Evolutionary conservation across 495 filamentous ascomycete genomes (phyloP), one percentile per base, ranked within the genome.

Genomic region (Aspergillus bridgeri): DNA sequence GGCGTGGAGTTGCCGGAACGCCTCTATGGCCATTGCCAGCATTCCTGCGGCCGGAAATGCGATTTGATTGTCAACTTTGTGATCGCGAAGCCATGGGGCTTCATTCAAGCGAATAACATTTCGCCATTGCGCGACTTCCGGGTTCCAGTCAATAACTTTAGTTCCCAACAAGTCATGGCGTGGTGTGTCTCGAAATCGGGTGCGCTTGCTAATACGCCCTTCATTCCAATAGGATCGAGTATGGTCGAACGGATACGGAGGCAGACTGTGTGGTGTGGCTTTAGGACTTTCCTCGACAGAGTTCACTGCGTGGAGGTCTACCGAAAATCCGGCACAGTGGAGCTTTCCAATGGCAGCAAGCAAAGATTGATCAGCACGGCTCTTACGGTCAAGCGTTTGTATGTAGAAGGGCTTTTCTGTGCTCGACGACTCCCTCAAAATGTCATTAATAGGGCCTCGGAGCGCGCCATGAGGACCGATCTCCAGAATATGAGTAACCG

Each of bases 381-480:
- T 29, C 27, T 60, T 68, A 0, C 76, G 65, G 3, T 62, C 56
- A 6, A 72, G 54, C 1, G 70, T 53, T 0, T 69, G 47, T 0
- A 64, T 29, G 27, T 78, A 79, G 17, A 9, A 47, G 58, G 21
- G 60, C 57, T 6, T 48, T 19, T 4, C 60, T 50, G 33, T 51
- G 43, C 8, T 49, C 53, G 11, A 29, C 46, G 18, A 33, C 44
- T 6, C 17, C 50, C 27, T 50, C 43, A 20, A 72, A 77, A 21
- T 81, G 69, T 22, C 66, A 70, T 29, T 29, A 20, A 80, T 65
- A 0, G 80, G 77, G 3, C 74, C 74, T 22, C 71, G 64, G 0
- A 86, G 58, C 0, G 78, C 73, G 0, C 67, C 60, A 48, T 80
- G 76, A 4, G 83, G 80, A 0, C 83, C 81, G 11, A 86, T 66